These are phyloP conservation scores for Xylaria palmicola DNA, from an alignment of 495 filamentous ascomycete genomes.

Conservation along the genomic window DNA sequence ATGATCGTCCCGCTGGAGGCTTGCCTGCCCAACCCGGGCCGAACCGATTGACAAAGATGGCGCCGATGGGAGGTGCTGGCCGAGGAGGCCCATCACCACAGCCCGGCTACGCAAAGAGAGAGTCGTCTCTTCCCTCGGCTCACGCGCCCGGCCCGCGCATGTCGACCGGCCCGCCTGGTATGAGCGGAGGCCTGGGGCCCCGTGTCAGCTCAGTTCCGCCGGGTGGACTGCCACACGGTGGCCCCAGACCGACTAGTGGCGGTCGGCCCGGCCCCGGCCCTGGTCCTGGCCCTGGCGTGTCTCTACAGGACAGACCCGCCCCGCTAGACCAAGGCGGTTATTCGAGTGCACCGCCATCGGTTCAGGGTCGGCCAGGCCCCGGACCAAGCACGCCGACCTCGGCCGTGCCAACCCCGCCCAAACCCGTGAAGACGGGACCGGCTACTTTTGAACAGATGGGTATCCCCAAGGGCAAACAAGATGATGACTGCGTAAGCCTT, in stretches of 20 bases:
- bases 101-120: conserved; percentile 24
- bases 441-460: conserved; percentile 99
- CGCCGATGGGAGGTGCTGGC: conserved; percentile 26
- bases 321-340: conserved; percentile 24
- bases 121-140: conserved; percentile 22
- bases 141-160: conserved; percentile 26
- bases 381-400: conserved; percentile 22
- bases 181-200: conserved; percentile 27
- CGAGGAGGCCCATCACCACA: conserved; percentile 9
- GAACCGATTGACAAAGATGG: conserved; percentile 39
- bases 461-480: conserved; percentile 73
- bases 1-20: conserved; percentile 24
- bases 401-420: conserved; percentile 36
- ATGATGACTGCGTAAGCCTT: conserved; percentile 84
- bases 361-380: conserved; percentile 36
- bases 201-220: conserved; percentile 34
- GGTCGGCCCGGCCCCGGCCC: conserved; percentile 6
- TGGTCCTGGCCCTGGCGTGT: conserved; percentile 9
- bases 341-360: conserved; percentile 37
- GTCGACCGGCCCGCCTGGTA: conserved; percentile 23
- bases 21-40: conserved; percentile 19
- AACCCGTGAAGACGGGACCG: conserved; percentile 73
- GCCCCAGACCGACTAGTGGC: conserved; percentile 15
- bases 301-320: conserved; percentile 24
- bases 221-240: conserved; percentile 26